Conservation (phyloP, 331 rosid genomes). For the Acacia concinna region DNA sequence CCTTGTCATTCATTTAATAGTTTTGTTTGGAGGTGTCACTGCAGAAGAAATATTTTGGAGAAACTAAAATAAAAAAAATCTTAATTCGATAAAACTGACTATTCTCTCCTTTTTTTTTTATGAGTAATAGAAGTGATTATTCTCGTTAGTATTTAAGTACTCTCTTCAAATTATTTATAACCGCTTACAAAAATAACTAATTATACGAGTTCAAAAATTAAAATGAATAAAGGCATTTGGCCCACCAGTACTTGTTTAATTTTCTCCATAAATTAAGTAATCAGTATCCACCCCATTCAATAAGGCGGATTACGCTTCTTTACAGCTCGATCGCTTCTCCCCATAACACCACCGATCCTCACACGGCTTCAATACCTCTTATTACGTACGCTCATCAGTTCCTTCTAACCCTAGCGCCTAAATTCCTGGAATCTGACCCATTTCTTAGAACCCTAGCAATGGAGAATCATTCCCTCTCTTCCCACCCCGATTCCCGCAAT, state of each 20-base stretch:
- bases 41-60: background rate
- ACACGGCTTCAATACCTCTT: background rate
- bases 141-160: too few species aligned
- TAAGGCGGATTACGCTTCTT: background rate
- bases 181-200: too few species aligned
- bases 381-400: background rate
- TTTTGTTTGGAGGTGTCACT: background rate
- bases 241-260: background rate
- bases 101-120: too few species aligned
- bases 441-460: conserved; percentile 15
- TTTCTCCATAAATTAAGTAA: background rate
- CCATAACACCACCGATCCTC: background rate
- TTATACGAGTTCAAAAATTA: background rate
- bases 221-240: too few species aligned
- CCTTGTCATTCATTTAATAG: background rate
- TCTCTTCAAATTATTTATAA: too few species aligned
- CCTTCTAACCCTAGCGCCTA: conserved; percentile 12
- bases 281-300: background rate
- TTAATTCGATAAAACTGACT: too few species aligned
- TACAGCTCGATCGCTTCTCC: background rate
- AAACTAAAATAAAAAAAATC: too few species aligned
- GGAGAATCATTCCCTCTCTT: conserved; percentile 54
- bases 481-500: conserved; percentile 58
- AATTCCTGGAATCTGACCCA: background rate
- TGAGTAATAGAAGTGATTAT: too few species aligned